A percentile compares a stretch with the other conserved stretches of the same genome.
Conservation (phyloP, 139 green algal genomes). For the Chlamydomonas eustigma region DNA sequence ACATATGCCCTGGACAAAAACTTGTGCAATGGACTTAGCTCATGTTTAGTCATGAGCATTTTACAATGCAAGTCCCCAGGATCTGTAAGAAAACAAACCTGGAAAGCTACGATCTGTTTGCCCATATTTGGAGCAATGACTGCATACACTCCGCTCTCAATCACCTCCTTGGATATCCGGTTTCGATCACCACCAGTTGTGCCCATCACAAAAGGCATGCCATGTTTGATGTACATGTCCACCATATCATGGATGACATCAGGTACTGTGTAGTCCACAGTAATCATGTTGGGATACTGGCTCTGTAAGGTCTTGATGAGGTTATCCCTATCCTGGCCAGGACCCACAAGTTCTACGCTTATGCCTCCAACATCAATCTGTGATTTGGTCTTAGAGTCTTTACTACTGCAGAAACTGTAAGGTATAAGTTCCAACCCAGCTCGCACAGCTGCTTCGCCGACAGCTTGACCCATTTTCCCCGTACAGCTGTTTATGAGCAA, state of each 20-base stretch:
- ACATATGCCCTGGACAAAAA: not conserved
- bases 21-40: too few relatives aligned
- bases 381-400: not conserved
- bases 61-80: too few relatives aligned
- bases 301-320: conserved; percentile 20
- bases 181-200: conserved; percentile 92
- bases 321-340: conserved; percentile 3
- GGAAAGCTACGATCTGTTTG: conserved; percentile 92
- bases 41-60: too few relatives aligned
- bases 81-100: too few relatives aligned
- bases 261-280: conserved; percentile 97
- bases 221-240: conserved; percentile 75
- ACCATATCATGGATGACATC: conserved; percentile 80
- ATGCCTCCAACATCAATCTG: not conserved
- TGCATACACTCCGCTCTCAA: conserved; percentile 64
- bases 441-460: conserved; percentile 72
- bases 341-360: not conserved
- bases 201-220: conserved; percentile 96
- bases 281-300: conserved; percentile 60
- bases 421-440: conserved; percentile 78
- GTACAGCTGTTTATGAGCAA: conserved; percentile 64
- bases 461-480: conserved; percentile 90
- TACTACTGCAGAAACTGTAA: conserved; percentile 56
- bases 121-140: conserved; percentile 99
- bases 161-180: conserved; percentile 28